Evolutionary conservation across 2,329 filamentous ascomycete genomes (phyloP), one percentile per base, ranked within the genome.

Genomic region (Hymenotorrendiella dingleyae): DNA sequence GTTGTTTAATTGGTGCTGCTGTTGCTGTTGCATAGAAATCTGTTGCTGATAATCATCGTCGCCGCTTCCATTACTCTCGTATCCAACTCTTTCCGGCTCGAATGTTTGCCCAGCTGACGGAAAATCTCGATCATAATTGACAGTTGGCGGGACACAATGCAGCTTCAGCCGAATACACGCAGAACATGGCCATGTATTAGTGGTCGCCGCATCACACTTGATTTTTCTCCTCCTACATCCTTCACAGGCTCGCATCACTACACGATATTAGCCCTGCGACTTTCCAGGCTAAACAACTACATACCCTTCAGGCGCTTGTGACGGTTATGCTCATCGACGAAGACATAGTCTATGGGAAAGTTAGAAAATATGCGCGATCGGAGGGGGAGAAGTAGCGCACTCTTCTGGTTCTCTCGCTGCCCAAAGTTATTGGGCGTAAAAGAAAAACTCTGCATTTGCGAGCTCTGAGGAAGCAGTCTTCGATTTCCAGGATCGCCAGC

Each of bases 301-400:
- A 55, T 77, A 93, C 88, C 88, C 75, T 97, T 97, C 50, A 97
- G 71, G 57, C 91, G 80, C 68, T 97, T 97, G 67, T 97, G 93
- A 52, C 93, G 84, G 70, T 97, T 97, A 67, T 97, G 93, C 66
- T 97, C 91, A 66, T 97, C 91, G 45, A 97, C 93, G 62, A 97
- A 97, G 58, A 97, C 93, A 85, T 96, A 97, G 65, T 96, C 90
- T 94, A 61, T 41, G 50, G 42, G 14, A 50, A 54, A 45, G 54
- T 69, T 55, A 68, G 64, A 48, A 38, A 16, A 37, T 26, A 22
- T 16, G 8, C 21, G 27, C 23, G 23, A 43, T 43, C 33, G n/a
- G 35, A 37, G 20, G 22, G 33, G 21, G 40, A 20, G 6, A 28
- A 26, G 24, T 22, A 12, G 42, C 82, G 73, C 72, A 91, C 85